A percentile compares a stretch with the other conserved stretches of the same genome.
Conservation (phyloP, 768 basidiomycete genomes). For the Tricholoma saponaceum region DNA sequence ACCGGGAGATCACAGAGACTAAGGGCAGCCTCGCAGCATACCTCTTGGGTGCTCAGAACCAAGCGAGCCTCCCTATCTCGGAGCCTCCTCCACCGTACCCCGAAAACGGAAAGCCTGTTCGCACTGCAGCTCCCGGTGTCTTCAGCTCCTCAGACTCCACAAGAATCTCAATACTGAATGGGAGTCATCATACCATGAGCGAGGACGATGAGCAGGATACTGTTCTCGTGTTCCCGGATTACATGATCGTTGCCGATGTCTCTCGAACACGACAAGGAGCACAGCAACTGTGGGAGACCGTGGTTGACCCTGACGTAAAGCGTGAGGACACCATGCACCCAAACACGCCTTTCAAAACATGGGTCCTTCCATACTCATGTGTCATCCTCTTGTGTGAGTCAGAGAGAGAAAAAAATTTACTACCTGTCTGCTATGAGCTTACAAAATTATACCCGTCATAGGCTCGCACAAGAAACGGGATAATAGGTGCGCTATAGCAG, state of each 20-base stretch:
- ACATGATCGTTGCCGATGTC: slow-evolving; percentile 75
- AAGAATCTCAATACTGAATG: slow-evolving; percentile 74
- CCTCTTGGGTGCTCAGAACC: slow-evolving; percentile 34
- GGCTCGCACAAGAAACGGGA: slow-evolving; percentile 94
- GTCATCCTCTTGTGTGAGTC: slow-evolving; percentile 80
- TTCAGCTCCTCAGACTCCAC: slow-evolving; percentile 53
- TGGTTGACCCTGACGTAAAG: slow-evolving; percentile 56
- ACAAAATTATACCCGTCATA: slow-evolving; percentile 27
- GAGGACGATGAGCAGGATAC: slow-evolving; percentile 63
- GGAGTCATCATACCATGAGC: slow-evolving; percentile 74
- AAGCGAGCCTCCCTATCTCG: slow-evolving; percentile 22
- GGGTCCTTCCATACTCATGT: slow-evolving; percentile 85
- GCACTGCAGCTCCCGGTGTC: slow-evolving; percentile 42
- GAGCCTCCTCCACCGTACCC: slow-evolving; percentile 22
- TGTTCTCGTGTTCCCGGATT: slow-evolving; percentile 91
- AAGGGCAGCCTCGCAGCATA: slow-evolving; percentile 66
- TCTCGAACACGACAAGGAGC: slow-evolving; percentile 63
- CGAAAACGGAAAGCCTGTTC: slow-evolving; percentile 24
- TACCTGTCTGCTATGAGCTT: slow-evolving; percentile 7
- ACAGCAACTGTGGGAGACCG: slow-evolving; percentile 58
- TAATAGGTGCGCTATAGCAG: slow-evolving; percentile 86
- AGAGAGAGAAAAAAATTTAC: too few species aligned
- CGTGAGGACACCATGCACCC: slow-evolving; percentile 40
- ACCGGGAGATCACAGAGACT: slow-evolving; percentile 70
- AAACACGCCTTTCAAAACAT: slow-evolving; percentile 55